Evolutionary conservation across 2,329 filamentous ascomycete species (phyloP).

Genomic region (Colletotrichum spinosum): DNA sequence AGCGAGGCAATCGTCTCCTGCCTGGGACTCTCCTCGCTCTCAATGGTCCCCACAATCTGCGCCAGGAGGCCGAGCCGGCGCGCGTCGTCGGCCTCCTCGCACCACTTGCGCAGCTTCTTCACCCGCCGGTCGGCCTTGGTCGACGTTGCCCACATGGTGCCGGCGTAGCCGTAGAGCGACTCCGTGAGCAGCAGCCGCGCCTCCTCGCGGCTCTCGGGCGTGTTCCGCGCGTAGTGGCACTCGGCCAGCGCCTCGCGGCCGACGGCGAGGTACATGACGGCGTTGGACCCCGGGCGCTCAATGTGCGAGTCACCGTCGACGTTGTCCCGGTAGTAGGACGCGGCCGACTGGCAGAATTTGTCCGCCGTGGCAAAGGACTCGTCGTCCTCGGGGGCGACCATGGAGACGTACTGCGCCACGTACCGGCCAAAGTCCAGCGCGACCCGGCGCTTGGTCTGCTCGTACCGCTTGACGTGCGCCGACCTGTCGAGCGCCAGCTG

Average conservation of each 20-base stretch:
- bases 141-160: background rate
- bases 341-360: slow-evolving; percentile 3
- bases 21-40: background rate
- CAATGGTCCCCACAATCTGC: slow-evolving; percentile 17
- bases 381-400: slow-evolving; percentile 5
- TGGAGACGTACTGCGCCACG: slow-evolving; percentile 15
- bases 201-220: background rate
- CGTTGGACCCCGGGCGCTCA: background rate
- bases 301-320: background rate
- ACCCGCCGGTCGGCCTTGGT: slow-evolving; percentile 19
- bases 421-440: slow-evolving; percentile 19
- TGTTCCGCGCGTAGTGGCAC: slow-evolving; percentile 9
- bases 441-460: slow-evolving; percentile 5
- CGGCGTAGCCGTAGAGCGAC: slow-evolving; percentile 10
- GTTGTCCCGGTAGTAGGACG: background rate
- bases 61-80: background rate
- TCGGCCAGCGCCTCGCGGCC: slow-evolving; percentile 25
- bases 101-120: slow-evolving; percentile 25
- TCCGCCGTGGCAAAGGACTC: slow-evolving; percentile 20
- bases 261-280: slow-evolving; percentile 2
- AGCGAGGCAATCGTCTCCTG: background rate
- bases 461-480: background rate
- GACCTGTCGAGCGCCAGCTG: background rate
- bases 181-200: slow-evolving; percentile 12
- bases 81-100: slow-evolving; percentile 10